A percentile compares a stretch with the other conserved stretches of the same genome.
Conservation (phyloP, 352 stramenopile species). For the Phytophthora chlamydospora region DNA sequence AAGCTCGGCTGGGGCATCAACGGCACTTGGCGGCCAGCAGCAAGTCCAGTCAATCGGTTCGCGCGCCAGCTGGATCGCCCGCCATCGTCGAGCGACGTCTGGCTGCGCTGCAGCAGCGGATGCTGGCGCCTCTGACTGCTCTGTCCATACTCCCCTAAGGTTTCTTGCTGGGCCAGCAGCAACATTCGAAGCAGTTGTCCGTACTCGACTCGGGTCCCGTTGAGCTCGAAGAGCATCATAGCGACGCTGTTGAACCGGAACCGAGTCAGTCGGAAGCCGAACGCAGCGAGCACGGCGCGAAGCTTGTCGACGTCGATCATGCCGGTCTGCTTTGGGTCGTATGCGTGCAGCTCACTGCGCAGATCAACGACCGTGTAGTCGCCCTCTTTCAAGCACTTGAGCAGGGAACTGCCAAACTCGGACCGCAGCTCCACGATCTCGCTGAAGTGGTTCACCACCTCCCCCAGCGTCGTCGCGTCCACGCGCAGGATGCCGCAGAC, state of each 20-base stretch:
- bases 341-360: conserved; percentile 28
- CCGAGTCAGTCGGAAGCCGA: conserved; percentile 56
- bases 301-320: conserved; percentile 54
- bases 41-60: conserved; percentile 5
- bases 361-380: conserved; percentile 44
- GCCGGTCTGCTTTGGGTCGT: conserved; percentile 39
- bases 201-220: conserved; percentile 51
- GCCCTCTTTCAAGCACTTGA: conserved; percentile 28
- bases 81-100: conserved; percentile 10
- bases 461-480: conserved; percentile 52
- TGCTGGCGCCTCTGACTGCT: conserved; percentile 21
- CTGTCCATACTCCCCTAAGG: neutral
- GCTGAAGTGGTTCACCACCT: conserved; percentile 67
- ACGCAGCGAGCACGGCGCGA: conserved; percentile 38
- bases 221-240: conserved; percentile 54
- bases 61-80: conserved; percentile 1
- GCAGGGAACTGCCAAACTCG: conserved; percentile 49
- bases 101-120: conserved; percentile 27
- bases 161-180: conserved; percentile 28
- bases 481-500: conserved; percentile 62
- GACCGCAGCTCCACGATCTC: conserved; percentile 62
- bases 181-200: conserved; percentile 51
- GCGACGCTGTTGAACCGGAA: conserved; percentile 72
- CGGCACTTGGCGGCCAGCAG: conserved; percentile 18
- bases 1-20: conserved; percentile 31